Percentiles rank a stretch among this genome's conserved stretches.
Conservation (phyloP, 192 early-diverging fungal genomes). For the Spinellus fusiger region DNA sequence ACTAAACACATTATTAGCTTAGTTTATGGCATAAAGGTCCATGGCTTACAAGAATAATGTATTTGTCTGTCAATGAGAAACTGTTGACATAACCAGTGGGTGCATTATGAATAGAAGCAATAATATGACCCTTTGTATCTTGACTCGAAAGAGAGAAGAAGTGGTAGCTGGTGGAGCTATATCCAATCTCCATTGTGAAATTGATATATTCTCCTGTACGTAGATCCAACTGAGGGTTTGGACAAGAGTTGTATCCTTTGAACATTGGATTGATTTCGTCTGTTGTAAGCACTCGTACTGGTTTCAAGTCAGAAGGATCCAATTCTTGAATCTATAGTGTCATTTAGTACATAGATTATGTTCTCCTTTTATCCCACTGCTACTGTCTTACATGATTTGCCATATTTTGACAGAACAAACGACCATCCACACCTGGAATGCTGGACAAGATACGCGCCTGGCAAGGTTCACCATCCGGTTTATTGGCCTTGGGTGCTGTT, state of each 20-base stretch:
- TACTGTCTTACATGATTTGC: conserved; percentile 48
- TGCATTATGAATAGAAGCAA: conserved; percentile 54
- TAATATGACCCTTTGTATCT: conserved; percentile 56
- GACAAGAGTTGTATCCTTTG: conserved; percentile 58
- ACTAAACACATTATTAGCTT: too few relatives aligned
- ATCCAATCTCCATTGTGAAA: conserved; percentile 66
- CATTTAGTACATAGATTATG: not conserved
- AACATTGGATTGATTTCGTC: conserved; percentile 60
- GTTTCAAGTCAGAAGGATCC: conserved; percentile 59
- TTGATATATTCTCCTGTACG: conserved; percentile 71
- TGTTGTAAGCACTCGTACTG: conserved; percentile 51
- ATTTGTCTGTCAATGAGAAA: conserved; percentile 67
- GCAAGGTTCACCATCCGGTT: conserved; percentile 65
- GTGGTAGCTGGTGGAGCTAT: conserved; percentile 57
- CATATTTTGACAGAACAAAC: conserved; percentile 62
- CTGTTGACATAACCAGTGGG: conserved; percentile 69
- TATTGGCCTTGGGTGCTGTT: conserved; percentile 39
- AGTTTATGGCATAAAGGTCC: not conserved
- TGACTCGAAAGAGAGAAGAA: conserved; percentile 59
- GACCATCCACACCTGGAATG: conserved; percentile 58
- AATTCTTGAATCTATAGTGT: conserved; percentile 52
- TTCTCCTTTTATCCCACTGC: not conserved
- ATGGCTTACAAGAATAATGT: conserved; percentile 59
- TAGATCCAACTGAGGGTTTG: conserved; percentile 66
- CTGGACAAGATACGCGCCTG: conserved; percentile 50